Percentiles rank a stretch among this genome's conserved stretches.
These are phyloP conservation scores for Allium cepa DNA, from an alignment of 106 monocot genomes.

Conservation along the genomic window DNA sequence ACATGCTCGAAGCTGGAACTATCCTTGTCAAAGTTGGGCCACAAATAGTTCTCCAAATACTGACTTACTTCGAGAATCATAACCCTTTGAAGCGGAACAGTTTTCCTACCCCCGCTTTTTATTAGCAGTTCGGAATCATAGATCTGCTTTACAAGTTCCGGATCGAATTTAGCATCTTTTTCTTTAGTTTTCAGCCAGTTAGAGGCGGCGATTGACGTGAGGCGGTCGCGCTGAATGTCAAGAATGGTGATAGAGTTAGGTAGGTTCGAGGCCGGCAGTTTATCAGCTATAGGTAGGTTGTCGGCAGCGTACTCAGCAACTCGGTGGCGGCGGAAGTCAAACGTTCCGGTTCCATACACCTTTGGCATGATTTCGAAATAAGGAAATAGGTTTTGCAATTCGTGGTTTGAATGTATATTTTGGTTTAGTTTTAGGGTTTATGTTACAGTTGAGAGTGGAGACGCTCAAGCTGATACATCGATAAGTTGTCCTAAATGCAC, in stretches of 20 bases:
- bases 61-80: slow-evolving; percentile 98
- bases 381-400: too few species aligned
- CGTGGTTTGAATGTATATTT: too few species aligned
- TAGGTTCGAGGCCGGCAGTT: slow-evolving; percentile 19
- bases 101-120: slow-evolving; percentile 46
- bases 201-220: slow-evolving; percentile 60
- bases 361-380: slow-evolving; percentile 47
- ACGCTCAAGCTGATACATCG: too few species aligned
- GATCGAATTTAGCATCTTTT: slow-evolving; percentile 25
- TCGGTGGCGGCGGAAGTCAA: slow-evolving; percentile 86
- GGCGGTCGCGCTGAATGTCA: slow-evolving; percentile 86
- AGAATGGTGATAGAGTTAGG: slow-evolving; percentile 62
- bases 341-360: slow-evolving; percentile 84
- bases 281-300: slow-evolving; percentile 23
- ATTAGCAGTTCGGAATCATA: slow-evolving; percentile 76
- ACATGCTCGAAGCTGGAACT: slow-evolving; percentile 83
- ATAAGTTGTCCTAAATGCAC: too few species aligned
- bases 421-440: too few species aligned
- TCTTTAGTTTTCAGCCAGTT: slow-evolving; percentile 44
- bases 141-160: slow-evolving; percentile 73
- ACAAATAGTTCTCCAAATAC: slow-evolving; percentile 94
- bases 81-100: slow-evolving; percentile 85
- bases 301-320: slow-evolving; percentile 75
- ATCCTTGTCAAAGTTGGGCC: slow-evolving; percentile 82
- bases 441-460: too few species aligned